Evolutionary conservation across 2,329 filamentous ascomycete genomes (phyloP).

Genomic region (Fusarium drepaniforme): DNA sequence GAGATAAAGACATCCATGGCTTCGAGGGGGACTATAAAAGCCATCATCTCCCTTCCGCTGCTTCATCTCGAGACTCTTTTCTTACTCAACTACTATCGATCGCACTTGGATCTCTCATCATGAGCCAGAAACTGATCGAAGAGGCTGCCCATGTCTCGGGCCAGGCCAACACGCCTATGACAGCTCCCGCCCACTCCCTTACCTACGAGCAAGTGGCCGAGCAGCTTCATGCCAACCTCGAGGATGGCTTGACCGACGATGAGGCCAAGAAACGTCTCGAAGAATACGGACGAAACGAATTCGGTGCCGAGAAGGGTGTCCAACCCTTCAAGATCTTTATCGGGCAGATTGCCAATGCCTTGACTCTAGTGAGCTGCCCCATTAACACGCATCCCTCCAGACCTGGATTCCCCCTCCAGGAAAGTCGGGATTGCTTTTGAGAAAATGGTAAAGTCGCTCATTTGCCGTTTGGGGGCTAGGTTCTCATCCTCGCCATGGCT

Average conservation of each 20-base stretch:
- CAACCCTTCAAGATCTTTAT: slow-evolving; percentile 73
- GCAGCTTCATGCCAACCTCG: slow-evolving; percentile 23
- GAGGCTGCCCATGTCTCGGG: slow-evolving; percentile 36
- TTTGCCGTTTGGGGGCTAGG: slow-evolving; percentile 45
- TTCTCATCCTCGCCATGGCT: slow-evolving; percentile 68
- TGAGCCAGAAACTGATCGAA: slow-evolving; percentile 27
- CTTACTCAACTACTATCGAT: background rate
- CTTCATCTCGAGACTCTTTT: rapidly evolving
- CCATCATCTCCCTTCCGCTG: background rate
- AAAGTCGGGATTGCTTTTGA: background rate
- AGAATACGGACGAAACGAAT: slow-evolving; percentile 71
- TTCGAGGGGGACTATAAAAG: slow-evolving; percentile 7
- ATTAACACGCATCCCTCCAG: slow-evolving; percentile 7
- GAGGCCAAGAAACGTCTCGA: slow-evolving; percentile 64
- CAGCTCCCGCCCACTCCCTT: slow-evolving; percentile 39
- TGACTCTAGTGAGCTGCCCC: slow-evolving; percentile 68
- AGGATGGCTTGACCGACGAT: slow-evolving; percentile 24
- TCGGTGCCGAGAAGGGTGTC: slow-evolving; percentile 71
- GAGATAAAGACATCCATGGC: background rate
- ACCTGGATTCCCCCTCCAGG: background rate
- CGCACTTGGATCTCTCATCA: slow-evolving; percentile 4
- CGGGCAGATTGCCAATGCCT: slow-evolving; percentile 75
- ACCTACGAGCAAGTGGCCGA: slow-evolving; percentile 31
- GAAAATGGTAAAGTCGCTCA: slow-evolving; percentile 35
- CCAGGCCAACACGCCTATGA: slow-evolving; percentile 40